Evolutionary conservation across 2,329 filamentous ascomycete genomes (phyloP), one percentile per base, ranked within the genome.

Genomic region (Aureobasidium sp.): DNA sequence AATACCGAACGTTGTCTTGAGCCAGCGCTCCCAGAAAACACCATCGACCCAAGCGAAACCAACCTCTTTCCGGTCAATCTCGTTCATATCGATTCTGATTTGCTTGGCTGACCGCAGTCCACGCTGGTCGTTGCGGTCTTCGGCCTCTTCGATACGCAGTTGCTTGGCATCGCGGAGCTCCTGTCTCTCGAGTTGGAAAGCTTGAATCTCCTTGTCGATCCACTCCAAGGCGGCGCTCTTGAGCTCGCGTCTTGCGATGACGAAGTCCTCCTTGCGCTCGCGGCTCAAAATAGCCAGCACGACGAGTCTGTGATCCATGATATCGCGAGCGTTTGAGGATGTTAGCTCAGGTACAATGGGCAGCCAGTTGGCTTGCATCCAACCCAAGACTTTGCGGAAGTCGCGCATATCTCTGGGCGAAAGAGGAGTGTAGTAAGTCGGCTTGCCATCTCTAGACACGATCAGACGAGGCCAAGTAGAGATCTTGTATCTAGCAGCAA

Each of bases 1-100:
- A 67, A 97, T 88, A 61, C 93, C 93, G 71, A 96, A 99, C 0
- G 93, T 97, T n/a, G 88, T 92, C 67, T 88, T 84, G 66, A 99
- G 85, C 94, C 94, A 99, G 65, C 93, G 85, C 75, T 97, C 92
- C 94, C 94, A 99, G 75, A 97, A 97, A 8, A 90, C 84, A 56
- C 92, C 91, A 72, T 99, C 94, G 14, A 97, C 91, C 94, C 94
- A 99, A 14, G 94, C 94, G 75, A 99, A 99, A 9, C 86, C 85
- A 45, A 97, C 91, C 72, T 96, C 89, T 74, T 93, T 96, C 68
- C 88, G 87, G 71, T 91, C 87, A 58, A 90, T 84, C 71, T 89
- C 88, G 68, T 93, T 88, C 85, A 97, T 95, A 68, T 91, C 90
- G 72, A 99, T 92, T 36, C 87, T 86, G 71, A 96, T 96, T 66